These are phyloP conservation scores for Aschersonia sp. DNA, from an alignment of 2,329 filamentous ascomycete genomes.

Conservation along the genomic window DNA sequence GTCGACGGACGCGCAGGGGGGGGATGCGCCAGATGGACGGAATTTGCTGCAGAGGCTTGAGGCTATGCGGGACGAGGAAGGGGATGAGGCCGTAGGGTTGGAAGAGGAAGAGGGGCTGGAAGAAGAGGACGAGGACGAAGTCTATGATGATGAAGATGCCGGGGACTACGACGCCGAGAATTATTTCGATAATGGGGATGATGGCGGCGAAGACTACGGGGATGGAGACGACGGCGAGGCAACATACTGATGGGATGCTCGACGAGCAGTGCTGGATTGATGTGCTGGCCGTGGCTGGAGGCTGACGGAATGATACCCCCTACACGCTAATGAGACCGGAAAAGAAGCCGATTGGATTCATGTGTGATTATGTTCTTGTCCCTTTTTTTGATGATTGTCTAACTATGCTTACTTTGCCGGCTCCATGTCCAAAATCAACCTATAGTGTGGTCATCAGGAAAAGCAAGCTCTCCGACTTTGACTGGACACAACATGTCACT, in stretches of 20 bases:
- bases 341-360: too few species aligned
- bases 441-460: not conserved
- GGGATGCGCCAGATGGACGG: conserved; percentile 16
- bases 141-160: conserved; percentile 42
- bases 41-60: conserved; percentile 27
- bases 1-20: conserved; percentile 8
- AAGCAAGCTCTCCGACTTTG: not conserved
- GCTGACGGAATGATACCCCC: too few species aligned
- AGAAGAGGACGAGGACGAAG: conserved; percentile 33
- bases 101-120: conserved; percentile 34
- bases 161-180: conserved; percentile 48
- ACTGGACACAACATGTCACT: too few species aligned
- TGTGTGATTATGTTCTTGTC: not conserved
- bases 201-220: conserved; percentile 36
- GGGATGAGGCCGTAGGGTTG: conserved; percentile 30
- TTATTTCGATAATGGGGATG: conserved; percentile 45
- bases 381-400: not conserved
- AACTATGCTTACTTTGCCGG: not conserved
- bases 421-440: not conserved
- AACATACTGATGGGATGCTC: conserved; percentile 15
- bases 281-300: not conserved
- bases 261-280: not conserved
- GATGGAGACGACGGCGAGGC: conserved; percentile 35
- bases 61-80: conserved; percentile 34
- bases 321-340: too few species aligned